Base-by-base conservation (phyloP, 1,284 basidiomycete genomes). In the Taiwanofungus camphoratus region DNA sequence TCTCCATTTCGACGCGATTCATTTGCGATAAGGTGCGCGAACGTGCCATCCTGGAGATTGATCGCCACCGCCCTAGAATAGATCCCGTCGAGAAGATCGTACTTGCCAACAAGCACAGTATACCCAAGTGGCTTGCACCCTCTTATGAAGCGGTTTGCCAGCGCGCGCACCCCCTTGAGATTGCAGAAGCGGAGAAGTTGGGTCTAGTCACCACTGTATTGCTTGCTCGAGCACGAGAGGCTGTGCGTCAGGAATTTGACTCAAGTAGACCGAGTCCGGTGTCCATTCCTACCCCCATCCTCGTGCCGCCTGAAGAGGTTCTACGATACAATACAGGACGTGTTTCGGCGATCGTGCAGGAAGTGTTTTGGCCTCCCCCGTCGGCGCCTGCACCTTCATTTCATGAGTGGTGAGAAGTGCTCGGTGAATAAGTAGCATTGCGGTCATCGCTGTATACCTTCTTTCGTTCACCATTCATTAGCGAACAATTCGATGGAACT, bases 1-100 rank as follows among this genome's bases (percentile, higher is more conserved):
- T 58, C 9, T 56, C 52, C 29, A 43, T 57, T 29, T 52, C 56
- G 5, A 52, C 49, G n/a, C 56, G 54, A 24, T 48, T 48, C 33
- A 33, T 48, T 6, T 57, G 52, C 42, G 53, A 51, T 27, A 52
- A 46, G 27, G 45, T 56, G 20, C 56, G 52, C 26, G 43, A 41
- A 3, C 52, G 54, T 18, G 55, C 56, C 3, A 56, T 58, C 36
- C 46, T 43, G 6, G 53, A 55, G 22, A 51, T 59, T 22, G 44
- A 53, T 8, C 2, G 26, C 2, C 42, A 48, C 31, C 16, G 26
- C 7, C 39, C 48, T 12, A 32, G 40, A 3, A 47, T 52, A 11
- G 48, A 58, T 19, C 46, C 56, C 16, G 50, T 58, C 7, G 49
- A 51, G 8, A 42, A 50, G 21, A 48, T 59, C n/a, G 50, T 40